Evolutionary conservation across 106 monocot species (phyloP).

Genomic region (Allium cepa): DNA sequence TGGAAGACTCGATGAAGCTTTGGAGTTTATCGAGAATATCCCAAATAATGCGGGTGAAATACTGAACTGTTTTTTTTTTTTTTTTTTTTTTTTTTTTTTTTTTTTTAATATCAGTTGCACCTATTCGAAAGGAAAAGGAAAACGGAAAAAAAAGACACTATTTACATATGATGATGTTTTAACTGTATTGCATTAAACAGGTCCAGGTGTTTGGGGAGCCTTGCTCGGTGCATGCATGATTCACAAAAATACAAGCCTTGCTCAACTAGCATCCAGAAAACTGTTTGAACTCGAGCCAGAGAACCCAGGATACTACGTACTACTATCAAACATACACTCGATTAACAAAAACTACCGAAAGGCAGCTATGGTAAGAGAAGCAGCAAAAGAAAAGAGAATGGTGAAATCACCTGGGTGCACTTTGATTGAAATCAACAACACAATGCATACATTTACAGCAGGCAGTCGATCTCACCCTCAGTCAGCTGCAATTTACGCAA

Average conservation of each 20-base stretch:
- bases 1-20: conserved; percentile 44
- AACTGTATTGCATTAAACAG: background rate
- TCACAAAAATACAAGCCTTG: conserved; percentile 43
- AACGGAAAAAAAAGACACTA: too few species aligned
- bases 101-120: too few species aligned
- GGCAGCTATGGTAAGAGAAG: conserved; percentile 61
- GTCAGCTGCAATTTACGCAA: conserved; percentile 33
- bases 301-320: conserved; percentile 61
- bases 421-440: conserved; percentile 53
- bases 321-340: conserved; percentile 75
- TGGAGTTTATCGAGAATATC: conserved; percentile 42
- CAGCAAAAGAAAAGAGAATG: conserved; percentile 25
- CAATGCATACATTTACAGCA: conserved; percentile 48
- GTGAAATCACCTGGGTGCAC: conserved; percentile 69
- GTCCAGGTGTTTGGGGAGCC: conserved; percentile 65
- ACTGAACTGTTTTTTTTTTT: too few species aligned
- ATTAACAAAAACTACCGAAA: conserved; percentile 33
- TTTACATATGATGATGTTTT: too few species aligned
- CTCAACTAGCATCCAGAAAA: conserved; percentile 44
- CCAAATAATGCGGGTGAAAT: conserved; percentile 19
- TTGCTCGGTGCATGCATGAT: conserved; percentile 79
- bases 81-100: too few species aligned
- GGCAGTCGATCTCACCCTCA: conserved; percentile 53
- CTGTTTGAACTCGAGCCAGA: conserved; percentile 65
- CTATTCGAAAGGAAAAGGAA: too few species aligned